Evolutionary conservation across 805 yeast genomes (phyloP).

Genomic region (Candida piceae): DNA sequence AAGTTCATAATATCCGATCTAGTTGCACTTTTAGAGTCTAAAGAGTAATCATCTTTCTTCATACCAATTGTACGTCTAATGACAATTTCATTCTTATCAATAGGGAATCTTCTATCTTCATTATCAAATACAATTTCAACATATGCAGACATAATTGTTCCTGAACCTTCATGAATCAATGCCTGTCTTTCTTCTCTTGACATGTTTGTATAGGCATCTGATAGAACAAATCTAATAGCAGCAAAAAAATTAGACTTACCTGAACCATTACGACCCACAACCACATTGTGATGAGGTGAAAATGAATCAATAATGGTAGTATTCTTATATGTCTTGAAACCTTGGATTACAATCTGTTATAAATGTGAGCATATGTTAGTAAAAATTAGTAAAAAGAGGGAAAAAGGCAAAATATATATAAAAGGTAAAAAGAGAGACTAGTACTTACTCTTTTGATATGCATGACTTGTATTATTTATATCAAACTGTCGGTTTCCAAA

Average conservation of each 20-base stretch:
- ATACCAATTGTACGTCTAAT: constrained; percentile 89
- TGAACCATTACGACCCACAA: constrained; percentile 92
- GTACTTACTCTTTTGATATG: constrained; percentile 28
- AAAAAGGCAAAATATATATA: neutral
- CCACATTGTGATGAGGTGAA: constrained; percentile 79
- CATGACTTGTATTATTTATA: too few relatives aligned
- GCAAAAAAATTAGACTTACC: constrained; percentile 96
- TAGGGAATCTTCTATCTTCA: constrained; percentile 66
- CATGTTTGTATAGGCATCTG: constrained; percentile 85
- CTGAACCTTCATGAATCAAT: constrained; percentile 84
- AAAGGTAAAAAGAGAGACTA: neutral
- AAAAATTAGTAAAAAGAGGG: too few relatives aligned
- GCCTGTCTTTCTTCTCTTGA: constrained; percentile 81
- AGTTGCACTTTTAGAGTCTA: constrained; percentile 75
- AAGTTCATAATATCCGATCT: constrained; percentile 76
- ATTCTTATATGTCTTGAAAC: constrained; percentile 88
- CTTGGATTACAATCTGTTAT: constrained; percentile 79
- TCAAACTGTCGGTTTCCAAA: too few relatives aligned
- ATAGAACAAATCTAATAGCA: constrained; percentile 86
- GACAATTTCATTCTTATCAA: constrained; percentile 61
- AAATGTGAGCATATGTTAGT: constrained; percentile 6
- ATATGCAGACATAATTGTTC: constrained; percentile 85
- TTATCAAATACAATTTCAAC: constrained; percentile 90
- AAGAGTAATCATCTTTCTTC: constrained; percentile 84
- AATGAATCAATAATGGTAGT: constrained; percentile 71